phyloP scores from a whole-genome alignment of 805 yeast species.

The Ogataea haglerorum region DNA sequence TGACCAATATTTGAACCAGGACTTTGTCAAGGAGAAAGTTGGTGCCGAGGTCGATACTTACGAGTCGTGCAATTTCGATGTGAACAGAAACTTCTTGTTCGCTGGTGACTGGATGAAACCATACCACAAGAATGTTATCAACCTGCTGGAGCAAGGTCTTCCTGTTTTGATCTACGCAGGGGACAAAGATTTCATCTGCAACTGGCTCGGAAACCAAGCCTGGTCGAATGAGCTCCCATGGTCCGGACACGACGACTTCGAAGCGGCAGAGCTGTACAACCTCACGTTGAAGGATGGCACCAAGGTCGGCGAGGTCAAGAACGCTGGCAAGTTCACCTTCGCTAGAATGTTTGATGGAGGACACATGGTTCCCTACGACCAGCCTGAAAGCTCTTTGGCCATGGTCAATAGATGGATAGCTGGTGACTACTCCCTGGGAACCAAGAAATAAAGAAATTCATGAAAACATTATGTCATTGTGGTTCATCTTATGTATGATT shows the following conservation, averaged over 20 bases:
- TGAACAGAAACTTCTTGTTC: slow-evolving; percentile 46
- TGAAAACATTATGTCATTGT: not conserved
- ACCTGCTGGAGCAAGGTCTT: slow-evolving; percentile 59
- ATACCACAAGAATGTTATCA: slow-evolving; percentile 53
- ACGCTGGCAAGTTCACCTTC: slow-evolving; percentile 66
- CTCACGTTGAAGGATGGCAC: slow-evolving; percentile 33
- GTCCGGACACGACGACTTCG: slow-evolving; percentile 41
- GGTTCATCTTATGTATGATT: not conserved
- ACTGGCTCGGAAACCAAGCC: slow-evolving; percentile 87
- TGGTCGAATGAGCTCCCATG: slow-evolving; percentile 73
- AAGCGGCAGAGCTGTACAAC: slow-evolving; percentile 25
- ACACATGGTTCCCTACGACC: slow-evolving; percentile 90
- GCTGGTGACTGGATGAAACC: slow-evolving; percentile 69
- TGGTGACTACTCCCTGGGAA: slow-evolving; percentile 45
- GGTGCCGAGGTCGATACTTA: slow-evolving; percentile 54
- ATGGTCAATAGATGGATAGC: slow-evolving; percentile 75
- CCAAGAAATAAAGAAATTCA: slow-evolving; percentile 16
- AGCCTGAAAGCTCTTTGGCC: slow-evolving; percentile 67
- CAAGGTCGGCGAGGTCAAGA: slow-evolving; percentile 71
- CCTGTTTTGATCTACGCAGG: slow-evolving; percentile 93
- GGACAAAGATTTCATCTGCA: slow-evolving; percentile 88
- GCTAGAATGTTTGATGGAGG: slow-evolving; percentile 80
- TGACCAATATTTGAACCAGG: slow-evolving; percentile 51
- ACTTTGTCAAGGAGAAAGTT: slow-evolving; percentile 49
- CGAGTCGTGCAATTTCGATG: slow-evolving; percentile 49